phyloP scores from a whole-genome alignment of 2,329 filamentous ascomycete genomes.

The Pseudocercospora pini-densiflorae region DNA sequence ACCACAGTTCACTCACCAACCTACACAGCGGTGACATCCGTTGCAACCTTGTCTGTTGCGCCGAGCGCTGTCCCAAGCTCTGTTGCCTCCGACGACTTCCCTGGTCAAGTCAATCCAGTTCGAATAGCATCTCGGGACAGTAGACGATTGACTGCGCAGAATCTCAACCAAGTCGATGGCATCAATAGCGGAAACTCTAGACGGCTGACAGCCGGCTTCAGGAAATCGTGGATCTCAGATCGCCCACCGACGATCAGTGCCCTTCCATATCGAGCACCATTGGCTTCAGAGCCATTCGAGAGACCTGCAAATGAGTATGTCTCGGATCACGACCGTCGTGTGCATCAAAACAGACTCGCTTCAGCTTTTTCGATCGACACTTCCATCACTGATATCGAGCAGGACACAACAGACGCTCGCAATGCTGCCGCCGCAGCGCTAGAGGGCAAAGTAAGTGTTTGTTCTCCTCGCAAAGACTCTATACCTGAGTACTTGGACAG shows the following conservation, averaged over 20 bases:
- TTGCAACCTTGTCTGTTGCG: background rate
- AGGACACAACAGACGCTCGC: background rate
- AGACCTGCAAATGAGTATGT: conserved; percentile 7
- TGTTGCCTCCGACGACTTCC: conserved; percentile 11
- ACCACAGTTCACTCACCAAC: background rate
- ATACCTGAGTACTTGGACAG: background rate
- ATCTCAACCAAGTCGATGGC: conserved; percentile 4
- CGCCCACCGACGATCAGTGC: background rate
- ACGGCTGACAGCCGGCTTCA: background rate
- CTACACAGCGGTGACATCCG: background rate
- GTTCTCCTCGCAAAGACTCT: background rate
- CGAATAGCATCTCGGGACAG: background rate
- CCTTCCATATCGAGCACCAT: background rate
- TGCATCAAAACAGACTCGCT: background rate
- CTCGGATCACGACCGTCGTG: conserved; percentile 4
- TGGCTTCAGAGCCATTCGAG: conserved; percentile 6
- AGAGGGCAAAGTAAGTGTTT: background rate
- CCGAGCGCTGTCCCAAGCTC: background rate
- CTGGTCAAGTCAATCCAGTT: conserved; percentile 16
- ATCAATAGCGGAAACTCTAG: background rate
- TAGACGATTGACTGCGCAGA: background rate
- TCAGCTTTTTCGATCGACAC: background rate
- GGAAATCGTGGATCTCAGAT: background rate
- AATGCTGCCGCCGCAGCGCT: background rate
- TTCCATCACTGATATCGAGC: background rate